Percentiles rank a stretch among this genome's conserved stretches.
phyloP scores from a whole-genome alignment of 2,329 filamentous ascomycete species.

The Phyllosticta ampelicida region DNA sequence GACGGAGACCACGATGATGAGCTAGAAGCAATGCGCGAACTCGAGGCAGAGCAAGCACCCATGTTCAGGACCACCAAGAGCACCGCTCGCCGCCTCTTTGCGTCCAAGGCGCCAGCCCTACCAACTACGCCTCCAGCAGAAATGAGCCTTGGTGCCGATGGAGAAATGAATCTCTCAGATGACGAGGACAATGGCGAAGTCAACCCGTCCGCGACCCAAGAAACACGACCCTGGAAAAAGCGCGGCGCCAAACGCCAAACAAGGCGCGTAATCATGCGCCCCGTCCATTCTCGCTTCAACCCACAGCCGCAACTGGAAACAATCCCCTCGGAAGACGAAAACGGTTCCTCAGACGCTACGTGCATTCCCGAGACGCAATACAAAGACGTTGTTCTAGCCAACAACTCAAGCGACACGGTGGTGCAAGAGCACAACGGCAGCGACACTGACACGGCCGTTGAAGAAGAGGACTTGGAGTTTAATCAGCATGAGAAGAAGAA shows the following conservation, averaged over 20 bases:
- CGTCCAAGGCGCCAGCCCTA: constrained; percentile 15
- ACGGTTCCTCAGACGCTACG: constrained; percentile 15
- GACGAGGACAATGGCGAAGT: constrained; percentile 43
- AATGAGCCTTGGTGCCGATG: constrained; percentile 37
- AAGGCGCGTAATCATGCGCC: constrained; percentile 47
- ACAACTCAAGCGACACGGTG: constrained; percentile 14
- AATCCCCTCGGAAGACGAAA: constrained; percentile 20
- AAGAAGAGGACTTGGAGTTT: constrained; percentile 26
- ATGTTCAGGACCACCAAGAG: constrained; percentile 19
- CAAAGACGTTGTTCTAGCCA: constrained; percentile 11
- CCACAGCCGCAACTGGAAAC: constrained; percentile 23
- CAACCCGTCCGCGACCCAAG: constrained; percentile 40
- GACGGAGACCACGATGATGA: constrained; percentile 52
- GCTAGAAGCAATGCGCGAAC: constrained; percentile 60
- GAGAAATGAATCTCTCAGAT: constrained; percentile 40
- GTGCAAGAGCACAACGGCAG: constrained; percentile 29
- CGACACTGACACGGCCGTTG: constrained; percentile 22
- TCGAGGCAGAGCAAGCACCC: constrained; percentile 42
- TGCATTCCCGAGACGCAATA: constrained; percentile 32
- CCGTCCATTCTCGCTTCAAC: constrained; percentile 2
- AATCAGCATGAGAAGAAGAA: not conserved
- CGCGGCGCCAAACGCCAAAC: constrained; percentile 75
- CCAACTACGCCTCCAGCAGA: constrained; percentile 5
- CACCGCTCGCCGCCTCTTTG: constrained; percentile 20
- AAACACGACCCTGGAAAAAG: constrained; percentile 63